A percentile compares a stretch with the other conserved stretches of the same genome.
Evolutionary conservation across 2,329 filamentous ascomycete species (phyloP).

Genomic region (Neonectria hederae): DNA sequence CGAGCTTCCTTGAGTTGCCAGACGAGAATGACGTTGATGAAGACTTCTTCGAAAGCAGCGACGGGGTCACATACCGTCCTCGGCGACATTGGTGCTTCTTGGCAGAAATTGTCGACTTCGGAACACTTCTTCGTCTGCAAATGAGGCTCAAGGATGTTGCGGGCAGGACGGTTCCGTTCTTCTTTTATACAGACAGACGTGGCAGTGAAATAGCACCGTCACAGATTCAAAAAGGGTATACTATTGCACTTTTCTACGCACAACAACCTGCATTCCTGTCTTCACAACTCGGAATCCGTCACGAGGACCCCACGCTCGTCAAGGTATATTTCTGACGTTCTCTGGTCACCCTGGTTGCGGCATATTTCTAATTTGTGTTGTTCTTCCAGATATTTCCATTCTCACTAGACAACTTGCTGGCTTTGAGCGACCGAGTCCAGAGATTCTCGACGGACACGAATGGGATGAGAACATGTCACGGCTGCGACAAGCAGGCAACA

Average conservation of each 20-base stretch:
- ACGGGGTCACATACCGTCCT: not conserved
- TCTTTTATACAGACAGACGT: constrained; percentile 6
- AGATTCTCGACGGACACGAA: not conserved
- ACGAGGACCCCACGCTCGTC: not conserved
- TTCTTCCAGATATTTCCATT: constrained; percentile 17
- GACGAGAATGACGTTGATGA: not conserved
- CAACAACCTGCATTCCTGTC: not conserved
- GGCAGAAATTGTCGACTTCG: constrained; percentile 21
- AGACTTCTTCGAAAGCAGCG: not conserved
- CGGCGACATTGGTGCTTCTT: constrained; percentile 29
- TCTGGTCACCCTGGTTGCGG: not conserved
- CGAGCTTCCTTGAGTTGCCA: constrained; percentile 5
- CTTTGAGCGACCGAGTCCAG: constrained; percentile 25
- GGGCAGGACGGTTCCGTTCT: constrained; percentile 1
- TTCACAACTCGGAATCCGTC: not conserved
- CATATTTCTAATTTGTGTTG: not conserved
- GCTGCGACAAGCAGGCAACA: constrained; percentile 13
- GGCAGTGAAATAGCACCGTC: constrained; percentile 1
- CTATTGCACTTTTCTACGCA: constrained; percentile 23
- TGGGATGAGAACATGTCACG: constrained; percentile 24
- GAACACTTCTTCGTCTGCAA: not conserved
- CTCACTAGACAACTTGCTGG: constrained; percentile 13
- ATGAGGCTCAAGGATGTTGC: constrained; percentile 21
- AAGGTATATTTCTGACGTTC: too few species aligned
- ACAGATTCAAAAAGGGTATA: not conserved